Conservation (phyloP, 352 stramenopile species). For the Phytophthora sp. region DNA sequence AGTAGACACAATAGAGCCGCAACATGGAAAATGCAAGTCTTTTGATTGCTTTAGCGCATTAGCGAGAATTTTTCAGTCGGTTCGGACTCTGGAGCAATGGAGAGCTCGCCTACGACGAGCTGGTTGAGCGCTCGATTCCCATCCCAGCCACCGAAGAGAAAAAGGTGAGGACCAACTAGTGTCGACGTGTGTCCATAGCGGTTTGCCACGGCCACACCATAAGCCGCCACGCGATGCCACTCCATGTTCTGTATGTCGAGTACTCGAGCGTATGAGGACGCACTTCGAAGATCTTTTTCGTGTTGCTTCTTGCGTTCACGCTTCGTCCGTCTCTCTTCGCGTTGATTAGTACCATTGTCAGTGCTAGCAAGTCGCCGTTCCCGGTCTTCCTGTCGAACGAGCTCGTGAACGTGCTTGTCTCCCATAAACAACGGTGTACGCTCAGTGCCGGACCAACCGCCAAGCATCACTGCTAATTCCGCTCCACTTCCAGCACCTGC, state of each 20-base stretch:
- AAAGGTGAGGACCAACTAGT: constrained; percentile 69
- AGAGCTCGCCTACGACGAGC: constrained; percentile 69
- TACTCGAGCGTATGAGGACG: constrained; percentile 64
- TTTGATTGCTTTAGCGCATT: constrained; percentile 14
- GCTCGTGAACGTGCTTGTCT: constrained; percentile 68
- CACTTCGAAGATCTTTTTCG: constrained; percentile 42
- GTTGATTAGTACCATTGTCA: constrained; percentile 17
- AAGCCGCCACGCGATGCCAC: constrained; percentile 51
- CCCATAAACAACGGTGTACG: constrained; percentile 79
- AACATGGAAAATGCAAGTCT: constrained; percentile 25
- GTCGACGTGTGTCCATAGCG: constrained; percentile 77
- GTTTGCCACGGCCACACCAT: constrained; percentile 59
- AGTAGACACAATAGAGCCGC: constrained; percentile 35
- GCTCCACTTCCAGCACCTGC: constrained; percentile 31
- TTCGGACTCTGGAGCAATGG: constrained; percentile 20
- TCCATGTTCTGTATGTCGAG: constrained; percentile 70
- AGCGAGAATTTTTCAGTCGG: constrained; percentile 9
- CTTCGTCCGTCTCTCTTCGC: constrained; percentile 39
- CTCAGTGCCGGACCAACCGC: constrained; percentile 81
- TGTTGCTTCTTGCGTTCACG: constrained; percentile 44
- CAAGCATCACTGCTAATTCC: constrained; percentile 67
- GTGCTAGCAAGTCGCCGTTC: constrained; percentile 62
- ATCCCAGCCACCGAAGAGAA: constrained; percentile 84
- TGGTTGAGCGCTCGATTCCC: constrained; percentile 83
- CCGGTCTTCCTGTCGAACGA: constrained; percentile 57